Percentiles rank a stretch among this genome's conserved stretches.
These are phyloP conservation scores for Penicillium argentinense DNA, from an alignment of 495 filamentous ascomycete genomes.

Conservation along the genomic window DNA sequence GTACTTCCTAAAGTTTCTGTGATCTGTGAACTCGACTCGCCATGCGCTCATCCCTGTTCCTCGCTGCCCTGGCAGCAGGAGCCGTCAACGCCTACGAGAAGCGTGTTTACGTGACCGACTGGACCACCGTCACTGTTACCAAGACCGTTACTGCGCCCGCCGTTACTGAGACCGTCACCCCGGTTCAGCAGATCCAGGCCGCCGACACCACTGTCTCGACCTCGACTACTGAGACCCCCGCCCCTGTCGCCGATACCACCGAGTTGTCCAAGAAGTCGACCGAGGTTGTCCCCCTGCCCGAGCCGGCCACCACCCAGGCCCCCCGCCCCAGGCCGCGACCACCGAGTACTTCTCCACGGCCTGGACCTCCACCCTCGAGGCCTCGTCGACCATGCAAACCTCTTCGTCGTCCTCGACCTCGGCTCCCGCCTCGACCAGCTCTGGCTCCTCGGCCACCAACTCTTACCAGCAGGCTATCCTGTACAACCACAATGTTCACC, in stretches of 20 bases:
- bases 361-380: slow-evolving; percentile 21
- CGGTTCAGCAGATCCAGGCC: slow-evolving; percentile 15
- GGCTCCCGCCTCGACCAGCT: slow-evolving; percentile 17
- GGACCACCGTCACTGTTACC: slow-evolving; percentile 59
- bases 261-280: slow-evolving; percentile 23
- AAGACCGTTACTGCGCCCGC: slow-evolving; percentile 57
- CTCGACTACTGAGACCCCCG: slow-evolving; percentile 8
- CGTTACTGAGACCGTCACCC: slow-evolving; percentile 17
- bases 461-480: slow-evolving; percentile 51
- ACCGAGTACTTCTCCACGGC: slow-evolving; percentile 14
- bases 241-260: slow-evolving; percentile 3
- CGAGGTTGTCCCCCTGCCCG: slow-evolving; percentile 16
- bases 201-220: slow-evolving; percentile 8
- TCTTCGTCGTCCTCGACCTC: slow-evolving; percentile 25
- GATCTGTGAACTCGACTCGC: slow-evolving; percentile 25
- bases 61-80: slow-evolving; percentile 62
- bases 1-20: too few species aligned
- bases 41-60: slow-evolving; percentile 69
- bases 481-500: slow-evolving; percentile 82
- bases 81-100: slow-evolving; percentile 57
- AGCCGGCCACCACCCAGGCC: slow-evolving; percentile 12
- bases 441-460: slow-evolving; percentile 21
- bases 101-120: slow-evolving; percentile 54
- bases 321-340: not conserved
- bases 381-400: slow-evolving; percentile 7